Percentiles rank a stretch among this genome's conserved stretches.
Conservation (phyloP, 2,329 filamentous ascomycete species). For the Sporothrix protearum region DNA sequence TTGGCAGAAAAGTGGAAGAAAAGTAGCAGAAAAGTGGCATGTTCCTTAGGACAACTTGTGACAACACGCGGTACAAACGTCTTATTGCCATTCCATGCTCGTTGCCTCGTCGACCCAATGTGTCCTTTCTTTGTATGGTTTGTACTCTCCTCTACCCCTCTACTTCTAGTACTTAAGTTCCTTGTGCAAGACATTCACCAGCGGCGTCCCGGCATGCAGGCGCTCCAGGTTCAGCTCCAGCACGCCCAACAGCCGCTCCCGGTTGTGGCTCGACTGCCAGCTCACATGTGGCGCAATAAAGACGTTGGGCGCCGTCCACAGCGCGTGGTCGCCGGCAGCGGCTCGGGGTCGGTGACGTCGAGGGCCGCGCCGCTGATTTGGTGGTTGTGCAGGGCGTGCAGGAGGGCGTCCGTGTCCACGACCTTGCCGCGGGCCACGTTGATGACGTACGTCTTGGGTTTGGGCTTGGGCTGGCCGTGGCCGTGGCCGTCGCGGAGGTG, state of each 20-base stretch:
- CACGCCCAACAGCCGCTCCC: slow-evolving; percentile 20
- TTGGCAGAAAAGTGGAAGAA: not conserved
- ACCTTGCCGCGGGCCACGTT: slow-evolving; percentile 65
- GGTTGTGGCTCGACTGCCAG: slow-evolving; percentile 21
- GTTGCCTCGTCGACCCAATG: no score
- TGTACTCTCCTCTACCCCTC: not conserved
- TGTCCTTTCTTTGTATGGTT: no score
- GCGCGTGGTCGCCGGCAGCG: slow-evolving; percentile 55
- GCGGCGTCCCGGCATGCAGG: slow-evolving; percentile 13
- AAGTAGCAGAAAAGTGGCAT: no score
- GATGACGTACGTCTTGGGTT: slow-evolving; percentile 48
- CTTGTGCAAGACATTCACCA: slow-evolving; percentile 26
- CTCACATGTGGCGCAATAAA: slow-evolving; percentile 43
- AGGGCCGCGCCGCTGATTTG: slow-evolving; percentile 54
- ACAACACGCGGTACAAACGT: not conserved
- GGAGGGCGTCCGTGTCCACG: slow-evolving; percentile 51
- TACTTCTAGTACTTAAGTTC: slow-evolving; percentile 24
- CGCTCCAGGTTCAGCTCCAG: slow-evolving; percentile 26
- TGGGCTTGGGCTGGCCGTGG: no score
- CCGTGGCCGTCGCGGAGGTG: not conserved
- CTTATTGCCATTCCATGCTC: not conserved
- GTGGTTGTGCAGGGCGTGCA: not conserved
- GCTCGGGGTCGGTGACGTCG: slow-evolving; percentile 66
- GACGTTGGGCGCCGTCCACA: slow-evolving; percentile 60
- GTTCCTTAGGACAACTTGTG: not conserved